Evolutionary conservation across 1,139 yeast species (phyloP).

Genomic region (Protomyces inouyei): DNA sequence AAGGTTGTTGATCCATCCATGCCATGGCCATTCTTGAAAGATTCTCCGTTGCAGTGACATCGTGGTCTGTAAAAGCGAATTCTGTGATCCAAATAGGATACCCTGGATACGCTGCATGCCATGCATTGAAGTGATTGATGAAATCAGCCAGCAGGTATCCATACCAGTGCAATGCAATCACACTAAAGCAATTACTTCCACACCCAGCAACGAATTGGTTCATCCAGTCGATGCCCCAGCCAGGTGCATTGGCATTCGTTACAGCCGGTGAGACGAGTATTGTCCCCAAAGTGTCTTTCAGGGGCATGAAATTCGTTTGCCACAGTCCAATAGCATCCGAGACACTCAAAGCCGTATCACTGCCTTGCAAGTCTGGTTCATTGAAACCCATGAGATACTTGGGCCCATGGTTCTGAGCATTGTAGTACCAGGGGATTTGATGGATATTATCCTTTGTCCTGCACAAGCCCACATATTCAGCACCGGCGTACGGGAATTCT

Average conservation of each 20-base stretch:
- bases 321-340: constrained; percentile 21
- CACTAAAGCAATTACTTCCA: constrained; percentile 8
- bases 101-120: constrained; percentile 11
- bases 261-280: constrained; percentile 26
- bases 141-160: constrained; percentile 14
- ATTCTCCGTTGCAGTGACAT: neutral
- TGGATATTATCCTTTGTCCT: constrained; percentile 1
- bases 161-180: constrained; percentile 26
- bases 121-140: constrained; percentile 1
- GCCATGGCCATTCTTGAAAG: constrained; percentile 10
- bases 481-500: neutral
- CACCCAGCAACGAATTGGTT: constrained; percentile 23
- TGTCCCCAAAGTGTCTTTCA: constrained; percentile 10
- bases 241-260: constrained; percentile 11
- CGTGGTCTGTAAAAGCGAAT: constrained; percentile 16
- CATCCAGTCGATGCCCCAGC: constrained; percentile 27
- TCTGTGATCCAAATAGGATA: constrained; percentile 26
- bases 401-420: neutral
- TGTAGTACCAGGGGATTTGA: constrained; percentile 18
- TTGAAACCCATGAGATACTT: constrained; percentile 26
- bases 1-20: constrained; percentile 25
- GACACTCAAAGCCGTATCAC: constrained; percentile 9
- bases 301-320: constrained; percentile 21
- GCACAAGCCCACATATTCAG: constrained; percentile 13
- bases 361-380: constrained; percentile 26